These are phyloP conservation scores for Dacryopinax primogenitus DNA, from an alignment of 768 basidiomycete species.

Conservation along the genomic window DNA sequence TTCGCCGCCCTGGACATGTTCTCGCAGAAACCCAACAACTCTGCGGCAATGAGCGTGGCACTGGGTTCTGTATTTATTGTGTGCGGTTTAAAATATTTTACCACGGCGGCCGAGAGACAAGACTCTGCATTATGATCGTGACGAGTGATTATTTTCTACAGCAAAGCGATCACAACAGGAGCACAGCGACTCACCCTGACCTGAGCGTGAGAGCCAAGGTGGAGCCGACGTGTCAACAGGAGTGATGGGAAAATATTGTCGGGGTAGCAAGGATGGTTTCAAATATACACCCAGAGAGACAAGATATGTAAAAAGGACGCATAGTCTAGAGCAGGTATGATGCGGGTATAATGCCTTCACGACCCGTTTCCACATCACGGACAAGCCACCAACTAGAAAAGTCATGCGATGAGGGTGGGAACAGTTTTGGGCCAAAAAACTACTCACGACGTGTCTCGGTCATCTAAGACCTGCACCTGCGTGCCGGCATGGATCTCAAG, in stretches of 20 bases:
- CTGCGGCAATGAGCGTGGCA: too few relatives aligned
- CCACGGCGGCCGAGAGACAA: too few relatives aligned
- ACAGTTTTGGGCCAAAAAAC: not conserved
- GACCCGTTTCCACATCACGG: constrained; percentile 62
- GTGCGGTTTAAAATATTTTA: too few relatives aligned
- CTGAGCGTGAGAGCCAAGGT: not conserved
- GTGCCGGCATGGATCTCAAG: constrained; percentile 53
- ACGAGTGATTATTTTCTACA: not conserved
- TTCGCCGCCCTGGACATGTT: too few relatives aligned
- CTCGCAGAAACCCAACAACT: too few relatives aligned
- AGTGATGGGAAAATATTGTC: too few relatives aligned
- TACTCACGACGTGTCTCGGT: constrained; percentile 64
- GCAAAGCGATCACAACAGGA: not conserved
- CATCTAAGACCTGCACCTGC: constrained; percentile 65
- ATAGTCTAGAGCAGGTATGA: constrained; percentile 38
- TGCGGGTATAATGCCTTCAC: constrained; percentile 82
- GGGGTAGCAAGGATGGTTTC: too few relatives aligned
- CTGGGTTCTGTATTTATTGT: too few relatives aligned
- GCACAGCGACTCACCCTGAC: not conserved
- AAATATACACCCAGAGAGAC: not conserved
- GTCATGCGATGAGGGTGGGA: constrained; percentile 8
- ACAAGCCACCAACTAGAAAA: constrained; percentile 82
- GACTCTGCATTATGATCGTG: not conserved
- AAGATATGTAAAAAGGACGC: not conserved
- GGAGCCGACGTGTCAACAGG: too few relatives aligned